These are phyloP conservation scores for Singerocomus inundabilis DNA, from an alignment of 1,284 basidiomycete genomes.

Conservation along the genomic window DNA sequence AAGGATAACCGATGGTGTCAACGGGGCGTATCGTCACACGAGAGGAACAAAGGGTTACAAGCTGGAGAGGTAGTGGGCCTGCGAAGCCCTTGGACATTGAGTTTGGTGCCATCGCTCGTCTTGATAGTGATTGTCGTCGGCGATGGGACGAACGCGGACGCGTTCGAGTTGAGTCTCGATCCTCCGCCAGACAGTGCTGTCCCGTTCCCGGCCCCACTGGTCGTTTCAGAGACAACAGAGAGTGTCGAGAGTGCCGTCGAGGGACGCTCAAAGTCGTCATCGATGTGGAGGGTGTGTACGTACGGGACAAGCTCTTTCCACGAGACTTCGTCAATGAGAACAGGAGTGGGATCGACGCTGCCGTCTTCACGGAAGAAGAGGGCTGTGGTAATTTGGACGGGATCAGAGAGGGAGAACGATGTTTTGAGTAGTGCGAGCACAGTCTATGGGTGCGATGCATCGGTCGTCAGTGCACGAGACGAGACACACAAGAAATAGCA, in stretches of 20 bases:
- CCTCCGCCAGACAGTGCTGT: neutral
- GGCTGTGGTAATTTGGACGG: constrained; percentile 22
- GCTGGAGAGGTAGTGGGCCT: constrained; percentile 25
- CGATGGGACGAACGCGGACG: constrained; percentile 25
- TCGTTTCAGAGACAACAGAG: neutral
- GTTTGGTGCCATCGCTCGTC: constrained; percentile 19
- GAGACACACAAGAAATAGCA: neutral
- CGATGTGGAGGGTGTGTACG: constrained; percentile 32
- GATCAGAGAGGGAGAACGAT: constrained; percentile 24
- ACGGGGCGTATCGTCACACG: neutral
- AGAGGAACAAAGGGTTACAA: constrained; percentile 12
- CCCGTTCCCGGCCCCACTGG: neutral
- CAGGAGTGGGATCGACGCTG: constrained; percentile 21
- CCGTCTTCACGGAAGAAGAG: constrained; percentile 32
- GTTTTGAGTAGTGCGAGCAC: constrained; percentile 28
- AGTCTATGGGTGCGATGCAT: constrained; percentile 17
- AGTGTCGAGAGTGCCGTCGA: constrained; percentile 8
- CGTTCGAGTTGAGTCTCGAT: constrained; percentile 22
- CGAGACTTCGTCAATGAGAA: constrained; percentile 31
- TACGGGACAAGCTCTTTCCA: constrained; percentile 34
- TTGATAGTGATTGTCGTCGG: constrained; percentile 21
- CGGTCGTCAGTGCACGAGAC: neutral
- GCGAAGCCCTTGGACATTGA: constrained; percentile 13
- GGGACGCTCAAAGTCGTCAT: constrained; percentile 26
- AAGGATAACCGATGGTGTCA: constrained; percentile 3